phyloP scores from a whole-genome alignment of 768 basidiomycete genomes.

The Amanita pallidorosea region DNA sequence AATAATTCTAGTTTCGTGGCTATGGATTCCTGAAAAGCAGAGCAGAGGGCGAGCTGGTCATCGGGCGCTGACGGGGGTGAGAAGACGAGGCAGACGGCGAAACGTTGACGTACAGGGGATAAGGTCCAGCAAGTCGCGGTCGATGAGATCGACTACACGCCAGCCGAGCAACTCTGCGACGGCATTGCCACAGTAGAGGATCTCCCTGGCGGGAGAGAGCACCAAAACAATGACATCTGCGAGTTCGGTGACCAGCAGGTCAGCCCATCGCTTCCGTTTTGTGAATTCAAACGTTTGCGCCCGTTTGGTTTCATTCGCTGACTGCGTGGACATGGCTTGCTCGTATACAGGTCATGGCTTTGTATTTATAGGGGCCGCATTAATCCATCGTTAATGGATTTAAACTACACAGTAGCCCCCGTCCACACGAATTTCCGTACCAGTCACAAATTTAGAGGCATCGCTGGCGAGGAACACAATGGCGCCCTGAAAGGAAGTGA shows the following conservation, averaged over 20 bases:
- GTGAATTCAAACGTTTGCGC: constrained; percentile 64
- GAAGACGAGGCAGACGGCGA: background rate
- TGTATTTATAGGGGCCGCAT: constrained; percentile 1
- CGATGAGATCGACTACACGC: constrained; percentile 63
- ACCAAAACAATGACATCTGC: constrained; percentile 64
- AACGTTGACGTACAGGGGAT: constrained; percentile 43
- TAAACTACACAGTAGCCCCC: constrained; percentile 77
- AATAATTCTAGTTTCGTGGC: constrained; percentile 39
- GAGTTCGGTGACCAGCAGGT: constrained; percentile 66
- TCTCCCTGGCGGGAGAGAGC: constrained; percentile 47
- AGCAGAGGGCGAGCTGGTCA: constrained; percentile 46
- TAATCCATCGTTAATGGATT: constrained; percentile 1
- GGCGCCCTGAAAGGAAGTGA: constrained; percentile 46
- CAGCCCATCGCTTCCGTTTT: constrained; percentile 80
- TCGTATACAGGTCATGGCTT: background rate
- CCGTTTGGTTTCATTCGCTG: constrained; percentile 9
- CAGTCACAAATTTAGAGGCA: constrained; percentile 85
- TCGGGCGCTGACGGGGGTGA: constrained; percentile 28
- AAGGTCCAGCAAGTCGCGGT: constrained; percentile 52
- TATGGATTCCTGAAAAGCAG: constrained; percentile 46
- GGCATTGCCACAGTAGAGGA: constrained; percentile 61
- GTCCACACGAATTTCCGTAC: constrained; percentile 76
- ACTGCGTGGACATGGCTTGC: constrained; percentile 6
- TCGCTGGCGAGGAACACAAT: constrained; percentile 87
- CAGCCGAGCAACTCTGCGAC: constrained; percentile 70